Evolutionary conservation across 495 filamentous ascomycete genomes (phyloP).

Genomic region (Neurospora sp.): DNA sequence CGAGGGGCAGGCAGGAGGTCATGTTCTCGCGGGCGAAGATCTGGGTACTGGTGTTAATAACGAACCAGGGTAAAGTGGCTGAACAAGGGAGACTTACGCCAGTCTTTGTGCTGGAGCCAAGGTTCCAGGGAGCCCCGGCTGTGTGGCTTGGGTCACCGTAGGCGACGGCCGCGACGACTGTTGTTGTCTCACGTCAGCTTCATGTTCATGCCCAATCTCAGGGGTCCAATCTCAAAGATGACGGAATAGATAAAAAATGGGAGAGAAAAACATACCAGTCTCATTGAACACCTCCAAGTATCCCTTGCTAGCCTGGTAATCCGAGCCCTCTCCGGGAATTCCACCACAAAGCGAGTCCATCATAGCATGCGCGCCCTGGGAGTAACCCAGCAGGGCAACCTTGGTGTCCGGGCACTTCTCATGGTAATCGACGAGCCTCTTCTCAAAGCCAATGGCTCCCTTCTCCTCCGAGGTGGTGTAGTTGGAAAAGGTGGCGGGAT

Average conservation of each 20-base stretch:
- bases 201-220: background rate
- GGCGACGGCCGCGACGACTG: constrained; percentile 12
- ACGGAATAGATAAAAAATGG: background rate
- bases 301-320: background rate
- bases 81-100: constrained; percentile 7
- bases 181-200: constrained; percentile 4
- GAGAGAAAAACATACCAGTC: background rate
- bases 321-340: background rate
- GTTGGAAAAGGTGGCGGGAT: constrained; percentile 8
- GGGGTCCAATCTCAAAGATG: background rate
- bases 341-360: constrained; percentile 4
- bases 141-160: constrained; percentile 17
- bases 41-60: background rate
- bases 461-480: constrained; percentile 8
- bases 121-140: constrained; percentile 6
- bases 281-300: background rate
- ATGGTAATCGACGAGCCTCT: constrained; percentile 7
- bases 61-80: background rate
- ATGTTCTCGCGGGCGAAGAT: constrained; percentile 10
- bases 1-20: constrained; percentile 9
- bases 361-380: constrained; percentile 10
- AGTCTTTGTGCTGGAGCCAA: constrained; percentile 7
- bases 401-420: constrained; percentile 14
- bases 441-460: constrained; percentile 11
- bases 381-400: constrained; percentile 22